phyloP scores from a whole-genome alignment of 371 early-diverging fungal species.

The Chytridiales sp. region DNA sequence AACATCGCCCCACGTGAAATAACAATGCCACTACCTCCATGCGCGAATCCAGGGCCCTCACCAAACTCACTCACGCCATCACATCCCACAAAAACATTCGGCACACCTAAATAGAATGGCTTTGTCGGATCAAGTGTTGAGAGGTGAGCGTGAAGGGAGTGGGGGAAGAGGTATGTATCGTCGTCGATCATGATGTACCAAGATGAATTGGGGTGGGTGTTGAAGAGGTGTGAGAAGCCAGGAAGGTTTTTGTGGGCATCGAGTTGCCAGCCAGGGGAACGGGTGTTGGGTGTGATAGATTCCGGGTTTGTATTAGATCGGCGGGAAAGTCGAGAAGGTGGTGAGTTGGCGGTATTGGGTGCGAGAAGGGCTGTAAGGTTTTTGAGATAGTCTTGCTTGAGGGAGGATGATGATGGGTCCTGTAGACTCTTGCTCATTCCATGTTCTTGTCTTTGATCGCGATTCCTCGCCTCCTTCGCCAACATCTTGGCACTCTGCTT shows the following conservation, averaged over 20 bases:
- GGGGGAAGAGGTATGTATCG: conserved; percentile 50
- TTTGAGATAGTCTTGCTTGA: neutral
- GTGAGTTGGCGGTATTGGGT: neutral
- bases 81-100: conserved; percentile 47
- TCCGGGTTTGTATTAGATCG: conserved; percentile 6
- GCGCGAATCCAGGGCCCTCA: conserved; percentile 53
- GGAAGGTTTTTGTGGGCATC: conserved; percentile 59
- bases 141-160: conserved; percentile 37
- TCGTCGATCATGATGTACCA: conserved; percentile 62
- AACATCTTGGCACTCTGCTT: neutral
- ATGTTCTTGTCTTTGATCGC: conserved; percentile 11
- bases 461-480: conserved; percentile 2
- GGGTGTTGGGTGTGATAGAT: conserved; percentile 30
- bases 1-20: conserved; percentile 44
- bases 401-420: neutral
- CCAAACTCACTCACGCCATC: conserved; percentile 48
- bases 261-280: conserved; percentile 42
- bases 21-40: conserved; percentile 55
- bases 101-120: conserved; percentile 43
- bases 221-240: conserved; percentile 40
- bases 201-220: conserved; percentile 45
- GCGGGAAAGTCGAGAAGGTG: neutral
- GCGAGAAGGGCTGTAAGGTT: neutral
- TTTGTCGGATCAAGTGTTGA: conserved; percentile 27
- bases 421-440: conserved; percentile 1